Base-by-base conservation (phyloP, 1,284 basidiomycete species). In the Cutaneotrichosporon sp. region DNA sequence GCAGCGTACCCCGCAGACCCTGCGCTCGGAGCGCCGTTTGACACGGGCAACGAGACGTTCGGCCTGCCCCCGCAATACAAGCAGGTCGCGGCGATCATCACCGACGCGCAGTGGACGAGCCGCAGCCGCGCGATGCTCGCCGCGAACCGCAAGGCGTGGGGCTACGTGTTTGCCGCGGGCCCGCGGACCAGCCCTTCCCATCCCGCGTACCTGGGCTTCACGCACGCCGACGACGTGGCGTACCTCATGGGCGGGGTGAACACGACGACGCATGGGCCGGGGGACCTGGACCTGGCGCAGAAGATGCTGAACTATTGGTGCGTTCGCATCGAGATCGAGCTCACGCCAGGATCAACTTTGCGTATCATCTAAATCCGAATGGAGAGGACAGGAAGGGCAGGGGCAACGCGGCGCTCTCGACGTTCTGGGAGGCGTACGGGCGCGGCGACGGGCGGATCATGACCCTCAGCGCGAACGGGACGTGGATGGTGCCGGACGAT, bases 1-100 rank as follows among this genome's bases (percentile, higher is more conserved):
- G 33, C 10, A 11, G 14, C 5, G 54, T 55, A 55, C 42, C 54
- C 54, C 29, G 43, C 22, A 27, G 29, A n/a, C 36, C 49, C 38
- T 3, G 27, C 25, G 16, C 14, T 31, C 6, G 49, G 49, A 16
- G 49, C 49, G 16, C 77, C 77, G 1, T 79, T 69, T 63, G 70
- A 60, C 9, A 75, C 74, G 10, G 77, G 76, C 20, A 76, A 76
- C 63, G 63, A 76, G 43, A 76, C 75, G 0, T 78, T 77, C 36
- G 75, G 74, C 2, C 53, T 67, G 9, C 11, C 54, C 8, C 18
- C 43, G 46, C 65, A 67, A 20, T 73, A 56, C 64, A 76, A 76
- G 63, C 68, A 71, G 46, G 36, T 59, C 1, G 60, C 73, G 2
- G 69, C 74, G 1, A 65, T 73, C 18, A 25, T 71, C 42, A 70